Evolutionary conservation across 768 basidiomycete species (phyloP).

Genomic region (Myochromella boudieri): DNA sequence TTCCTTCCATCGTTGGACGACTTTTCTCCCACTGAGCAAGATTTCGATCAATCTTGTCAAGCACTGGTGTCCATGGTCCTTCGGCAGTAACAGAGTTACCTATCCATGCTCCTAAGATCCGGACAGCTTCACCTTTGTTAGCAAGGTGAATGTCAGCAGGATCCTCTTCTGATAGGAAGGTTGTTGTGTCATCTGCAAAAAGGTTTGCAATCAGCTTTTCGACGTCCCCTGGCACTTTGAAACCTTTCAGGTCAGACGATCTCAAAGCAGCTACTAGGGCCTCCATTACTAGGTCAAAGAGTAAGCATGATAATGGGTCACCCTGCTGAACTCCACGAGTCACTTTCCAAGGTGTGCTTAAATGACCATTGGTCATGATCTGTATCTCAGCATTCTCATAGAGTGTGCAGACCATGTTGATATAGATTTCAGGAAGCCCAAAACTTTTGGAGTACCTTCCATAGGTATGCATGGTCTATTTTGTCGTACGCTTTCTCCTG

Average conservation of each 20-base stretch:
- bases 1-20: constrained; percentile 29
- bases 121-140: constrained; percentile 22
- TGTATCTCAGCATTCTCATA: not conserved
- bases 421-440: too few relatives aligned
- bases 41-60: constrained; percentile 23
- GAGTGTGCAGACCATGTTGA: not conserved
- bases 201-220: too few relatives aligned
- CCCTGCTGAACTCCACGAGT: not conserved
- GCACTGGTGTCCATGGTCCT: constrained; percentile 22
- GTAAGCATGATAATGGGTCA: too few relatives aligned
- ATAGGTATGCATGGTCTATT: not conserved
- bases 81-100: constrained; percentile 26
- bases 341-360: not conserved
- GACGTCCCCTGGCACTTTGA: not conserved
- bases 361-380: not conserved
- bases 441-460: too few relatives aligned
- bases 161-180: constrained; percentile 29
- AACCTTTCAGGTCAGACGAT: not conserved
- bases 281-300: too few relatives aligned
- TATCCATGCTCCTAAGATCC: constrained; percentile 31
- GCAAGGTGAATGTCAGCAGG: constrained; percentile 24
- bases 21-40: constrained; percentile 24
- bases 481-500: too few relatives aligned
- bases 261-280: too few relatives aligned
- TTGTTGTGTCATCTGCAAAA: constrained; percentile 23